Conservation (phyloP, 495 filamentous ascomycete species). For the Zalerion maritima region DNA sequence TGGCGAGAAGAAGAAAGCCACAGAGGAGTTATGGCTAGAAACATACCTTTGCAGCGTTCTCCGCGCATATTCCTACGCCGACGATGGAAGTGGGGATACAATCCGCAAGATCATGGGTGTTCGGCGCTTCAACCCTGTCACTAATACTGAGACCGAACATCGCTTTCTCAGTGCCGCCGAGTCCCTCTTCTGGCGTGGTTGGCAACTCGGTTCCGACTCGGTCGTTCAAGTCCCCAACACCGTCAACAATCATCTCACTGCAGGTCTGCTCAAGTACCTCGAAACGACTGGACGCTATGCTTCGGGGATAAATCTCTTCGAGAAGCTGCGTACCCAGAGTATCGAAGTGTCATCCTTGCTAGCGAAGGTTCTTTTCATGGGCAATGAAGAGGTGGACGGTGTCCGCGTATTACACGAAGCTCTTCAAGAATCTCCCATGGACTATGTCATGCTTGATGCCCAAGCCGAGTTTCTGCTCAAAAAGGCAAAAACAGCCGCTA, state of each 20-base stretch:
- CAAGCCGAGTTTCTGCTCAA: constrained; percentile 85
- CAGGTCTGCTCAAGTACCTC: constrained; percentile 90
- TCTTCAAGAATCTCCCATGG: constrained; percentile 83
- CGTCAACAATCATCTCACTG: constrained; percentile 88
- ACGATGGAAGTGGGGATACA: constrained; percentile 79
- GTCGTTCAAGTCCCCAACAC: constrained; percentile 95
- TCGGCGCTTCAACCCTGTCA: constrained; percentile 90
- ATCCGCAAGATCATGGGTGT: constrained; percentile 91
- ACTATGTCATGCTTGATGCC: constrained; percentile 84
- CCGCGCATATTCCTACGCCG: constrained; percentile 88
- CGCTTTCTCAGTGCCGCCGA: constrained; percentile 92
- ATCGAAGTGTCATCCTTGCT: constrained; percentile 88
- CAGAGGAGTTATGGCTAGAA: constrained; percentile 89
- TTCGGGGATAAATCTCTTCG: constrained; percentile 94
- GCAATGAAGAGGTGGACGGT: constrained; percentile 91
- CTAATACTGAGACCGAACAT: constrained; percentile 92
- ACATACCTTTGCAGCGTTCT: constrained; percentile 92
- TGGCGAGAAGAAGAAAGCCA: constrained; percentile 81
- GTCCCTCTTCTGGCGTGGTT: constrained; percentile 89
- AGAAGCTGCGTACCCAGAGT: constrained; percentile 82
- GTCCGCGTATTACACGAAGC: constrained; percentile 78
- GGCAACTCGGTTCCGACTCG: constrained; percentile 91
- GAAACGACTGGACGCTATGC: constrained; percentile 88
- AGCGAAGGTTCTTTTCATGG: constrained; percentile 76
- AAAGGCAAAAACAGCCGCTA: constrained; percentile 47